Evolutionary conservation across 2,329 filamentous ascomycete genomes (phyloP).

Genomic region (Aureobasidium subglaciale): DNA sequence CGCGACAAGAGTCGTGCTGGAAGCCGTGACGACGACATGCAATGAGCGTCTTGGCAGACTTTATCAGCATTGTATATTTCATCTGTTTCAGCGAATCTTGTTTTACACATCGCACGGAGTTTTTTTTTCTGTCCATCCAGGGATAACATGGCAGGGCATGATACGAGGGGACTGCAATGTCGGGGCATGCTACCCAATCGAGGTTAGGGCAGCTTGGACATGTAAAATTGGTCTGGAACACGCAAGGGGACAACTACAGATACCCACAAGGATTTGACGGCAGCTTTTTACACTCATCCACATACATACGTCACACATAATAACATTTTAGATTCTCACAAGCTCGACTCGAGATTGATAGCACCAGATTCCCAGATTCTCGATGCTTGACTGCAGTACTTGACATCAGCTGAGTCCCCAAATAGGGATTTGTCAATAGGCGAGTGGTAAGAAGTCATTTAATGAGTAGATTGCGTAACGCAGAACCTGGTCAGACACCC

Average conservation of each 20-base stretch:
- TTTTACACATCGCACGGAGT: conserved; percentile 4
- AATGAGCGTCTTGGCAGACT: not conserved
- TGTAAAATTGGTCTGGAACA: conserved; percentile 7
- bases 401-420: no score
- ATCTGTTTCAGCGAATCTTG: conserved; percentile 1
- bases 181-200: not conserved
- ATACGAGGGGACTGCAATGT: not conserved
- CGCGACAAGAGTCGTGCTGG: conserved; percentile 23
- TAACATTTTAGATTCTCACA: not conserved
- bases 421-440: conserved; percentile 1
- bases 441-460: not conserved
- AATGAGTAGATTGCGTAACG: conserved; percentile 4
- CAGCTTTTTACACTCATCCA: not conserved
- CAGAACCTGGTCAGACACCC: not conserved
- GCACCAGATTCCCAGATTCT: not conserved
- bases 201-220: not conserved
- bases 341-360: not conserved
- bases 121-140: not conserved
- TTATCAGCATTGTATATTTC: not conserved
- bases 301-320: conserved; percentile 3
- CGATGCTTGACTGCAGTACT: not conserved
- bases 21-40: conserved; percentile 11
- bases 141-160: not conserved
- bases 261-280: conserved; percentile 5
- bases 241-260: conserved; percentile 7